A percentile compares a stretch with the other conserved stretches of the same genome.
Conservation (phyloP, 495 filamentous ascomycete genomes). For the Aspergillus ostianus region DNA sequence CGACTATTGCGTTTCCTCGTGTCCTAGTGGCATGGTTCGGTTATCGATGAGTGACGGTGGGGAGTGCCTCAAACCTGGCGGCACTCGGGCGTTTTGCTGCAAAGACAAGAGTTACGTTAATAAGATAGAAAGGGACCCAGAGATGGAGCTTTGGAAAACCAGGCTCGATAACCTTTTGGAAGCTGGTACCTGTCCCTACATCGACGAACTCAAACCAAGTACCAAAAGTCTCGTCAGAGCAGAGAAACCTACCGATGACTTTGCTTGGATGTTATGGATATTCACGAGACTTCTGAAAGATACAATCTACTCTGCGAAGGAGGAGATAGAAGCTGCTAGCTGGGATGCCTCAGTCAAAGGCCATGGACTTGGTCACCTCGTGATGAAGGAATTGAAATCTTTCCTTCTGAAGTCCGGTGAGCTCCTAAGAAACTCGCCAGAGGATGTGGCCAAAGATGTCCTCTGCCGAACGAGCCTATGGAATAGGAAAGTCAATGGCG, state of each 20-base stretch:
- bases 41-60: not conserved
- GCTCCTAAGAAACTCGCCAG: not conserved
- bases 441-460: not conserved
- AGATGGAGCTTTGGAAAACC: constrained; percentile 1
- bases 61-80: not conserved
- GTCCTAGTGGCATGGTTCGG: not conserved
- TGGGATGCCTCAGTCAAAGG: not conserved
- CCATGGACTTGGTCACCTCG: not conserved
- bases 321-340: not conserved
- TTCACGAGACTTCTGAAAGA: not conserved
- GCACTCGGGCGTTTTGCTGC: not conserved
- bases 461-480: not conserved
- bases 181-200: not conserved
- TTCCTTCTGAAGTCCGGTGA: not conserved
- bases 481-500: not conserved
- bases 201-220: not conserved
- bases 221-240: not conserved
- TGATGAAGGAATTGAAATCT: not conserved
- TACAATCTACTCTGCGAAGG: not conserved
- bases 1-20: not conserved
- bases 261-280: not conserved
- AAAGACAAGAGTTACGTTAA: not conserved
- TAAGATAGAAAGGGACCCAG: not conserved
- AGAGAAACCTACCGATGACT: not conserved
- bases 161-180: not conserved